Conservation (phyloP, 2,329 filamentous ascomycete genomes). For the Ceratocystis variospora region DNA sequence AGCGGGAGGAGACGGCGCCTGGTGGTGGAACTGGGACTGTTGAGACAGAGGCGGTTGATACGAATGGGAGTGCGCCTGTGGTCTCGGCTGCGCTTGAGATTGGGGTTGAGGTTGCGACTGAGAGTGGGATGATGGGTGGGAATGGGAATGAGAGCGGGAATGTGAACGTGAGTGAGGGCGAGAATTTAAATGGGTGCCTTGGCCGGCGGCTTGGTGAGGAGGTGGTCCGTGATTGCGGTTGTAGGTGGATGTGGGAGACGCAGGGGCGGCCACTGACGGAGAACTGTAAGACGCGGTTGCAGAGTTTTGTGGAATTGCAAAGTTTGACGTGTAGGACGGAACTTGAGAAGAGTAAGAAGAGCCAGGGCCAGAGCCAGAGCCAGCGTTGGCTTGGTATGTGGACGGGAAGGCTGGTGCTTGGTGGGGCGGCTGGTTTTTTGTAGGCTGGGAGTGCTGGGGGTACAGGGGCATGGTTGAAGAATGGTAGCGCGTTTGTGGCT, state of each 20-base stretch:
- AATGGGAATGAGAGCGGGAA: constrained; percentile 9
- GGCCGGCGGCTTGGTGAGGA: not conserved
- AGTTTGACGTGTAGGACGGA: constrained; percentile 9
- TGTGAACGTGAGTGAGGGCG: not conserved
- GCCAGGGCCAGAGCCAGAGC: not conserved
- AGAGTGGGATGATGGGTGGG: constrained; percentile 10
- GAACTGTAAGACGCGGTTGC: constrained; percentile 7
- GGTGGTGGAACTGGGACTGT: not conserved
- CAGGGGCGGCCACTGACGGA: constrained; percentile 15
- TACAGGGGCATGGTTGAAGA: constrained; percentile 16
- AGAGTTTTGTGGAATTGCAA: constrained; percentile 15
- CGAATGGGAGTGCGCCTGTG: constrained; percentile 13
- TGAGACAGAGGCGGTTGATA: constrained; percentile 11
- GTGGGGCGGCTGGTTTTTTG: constrained; percentile 9
- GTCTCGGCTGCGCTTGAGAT: constrained; percentile 21
- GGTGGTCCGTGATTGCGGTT: not conserved
- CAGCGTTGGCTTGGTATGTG: constrained; percentile 2
- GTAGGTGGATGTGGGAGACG: constrained; percentile 1
- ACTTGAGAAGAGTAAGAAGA: not conserved
- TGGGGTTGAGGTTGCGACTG: constrained; percentile 22
- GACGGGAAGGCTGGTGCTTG: constrained; percentile 11
- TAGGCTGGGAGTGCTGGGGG: constrained; percentile 14
- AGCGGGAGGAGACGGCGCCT: not conserved
- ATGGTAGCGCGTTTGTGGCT: constrained; percentile 13
- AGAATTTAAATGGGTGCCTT: constrained; percentile 4